These are phyloP conservation scores for Aspergillus clavatus DNA, from an alignment of 2,329 filamentous ascomycete genomes.

Conservation along the genomic window DNA sequence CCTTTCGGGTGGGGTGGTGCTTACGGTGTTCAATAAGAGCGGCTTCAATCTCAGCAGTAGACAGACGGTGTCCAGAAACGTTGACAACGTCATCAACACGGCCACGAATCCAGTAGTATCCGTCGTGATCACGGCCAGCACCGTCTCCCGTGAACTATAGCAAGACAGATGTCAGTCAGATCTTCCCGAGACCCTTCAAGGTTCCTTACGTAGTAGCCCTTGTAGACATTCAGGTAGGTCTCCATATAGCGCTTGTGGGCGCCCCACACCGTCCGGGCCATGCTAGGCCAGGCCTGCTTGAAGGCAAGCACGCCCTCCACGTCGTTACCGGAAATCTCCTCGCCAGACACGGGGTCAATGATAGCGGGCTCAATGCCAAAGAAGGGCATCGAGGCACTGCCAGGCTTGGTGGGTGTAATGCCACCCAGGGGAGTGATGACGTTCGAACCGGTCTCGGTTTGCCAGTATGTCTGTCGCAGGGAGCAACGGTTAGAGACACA, in stretches of 20 bases:
- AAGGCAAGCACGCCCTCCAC: slow-evolving; percentile 95
- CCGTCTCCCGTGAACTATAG: slow-evolving; percentile 62
- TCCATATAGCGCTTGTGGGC: slow-evolving; percentile 99
- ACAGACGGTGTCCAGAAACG: slow-evolving; percentile 91
- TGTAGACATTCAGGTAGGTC: slow-evolving; percentile 95
- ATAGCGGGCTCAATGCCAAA: slow-evolving; percentile 98
- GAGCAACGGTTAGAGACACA: slow-evolving; percentile 4
- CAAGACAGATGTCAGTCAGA: slow-evolving; percentile 9
- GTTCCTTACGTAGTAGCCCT: slow-evolving; percentile 87
- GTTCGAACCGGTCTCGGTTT: slow-evolving; percentile 96
- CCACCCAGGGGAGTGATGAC: slow-evolving; percentile 92
- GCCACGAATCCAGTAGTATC: slow-evolving; percentile 99
- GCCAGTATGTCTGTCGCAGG: slow-evolving; percentile 83
- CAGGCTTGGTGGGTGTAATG: slow-evolving; percentile 93
- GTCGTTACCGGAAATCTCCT: slow-evolving; percentile 91
- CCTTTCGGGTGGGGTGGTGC: too few relatives aligned
- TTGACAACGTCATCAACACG: slow-evolving; percentile 99
- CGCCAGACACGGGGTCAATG: slow-evolving; percentile 90
- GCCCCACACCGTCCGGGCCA: slow-evolving; percentile 96
- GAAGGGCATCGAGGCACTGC: slow-evolving; percentile 92
- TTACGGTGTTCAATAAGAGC: slow-evolving; percentile 84
- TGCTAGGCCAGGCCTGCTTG: slow-evolving; percentile 97
- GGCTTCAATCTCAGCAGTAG: slow-evolving; percentile 96
- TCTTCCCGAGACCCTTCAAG: not conserved
- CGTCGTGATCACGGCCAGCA: slow-evolving; percentile 91